A percentile compares a stretch with the other conserved stretches of the same genome.
phyloP scores from a whole-genome alignment of 225 moss, liverwort and hornwort species.

The Pseudisothecium myosuroides region DNA sequence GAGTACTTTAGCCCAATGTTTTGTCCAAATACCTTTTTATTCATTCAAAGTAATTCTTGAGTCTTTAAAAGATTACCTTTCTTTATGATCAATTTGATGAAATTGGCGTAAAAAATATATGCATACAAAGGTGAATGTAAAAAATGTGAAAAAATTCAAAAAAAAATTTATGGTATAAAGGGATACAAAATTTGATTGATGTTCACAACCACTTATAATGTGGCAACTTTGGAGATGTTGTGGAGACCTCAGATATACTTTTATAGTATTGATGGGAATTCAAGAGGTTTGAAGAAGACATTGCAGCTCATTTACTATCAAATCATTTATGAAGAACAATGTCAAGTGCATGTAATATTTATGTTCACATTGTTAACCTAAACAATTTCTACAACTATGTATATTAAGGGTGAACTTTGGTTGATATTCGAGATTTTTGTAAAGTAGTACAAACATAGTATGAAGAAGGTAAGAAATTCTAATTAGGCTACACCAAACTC shows the following conservation, averaged over 20 bases:
- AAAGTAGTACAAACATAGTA: not conserved
- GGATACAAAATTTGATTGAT: not conserved
- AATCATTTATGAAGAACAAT: accelerated
- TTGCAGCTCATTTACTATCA: accelerated
- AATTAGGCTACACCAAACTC: not conserved
- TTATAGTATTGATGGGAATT: not conserved
- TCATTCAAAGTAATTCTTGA: not conserved
- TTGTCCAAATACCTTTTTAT: not conserved
- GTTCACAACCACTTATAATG: not conserved
- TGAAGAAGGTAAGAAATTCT: not conserved
- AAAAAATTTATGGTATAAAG: not conserved
- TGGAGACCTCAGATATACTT: accelerated
- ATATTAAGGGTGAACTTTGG: not conserved
- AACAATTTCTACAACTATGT: not conserved
- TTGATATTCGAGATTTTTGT: not conserved
- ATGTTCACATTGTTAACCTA: not conserved
- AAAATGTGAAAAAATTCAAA: not conserved
- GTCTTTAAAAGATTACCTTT: not conserved
- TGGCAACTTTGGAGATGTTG: not conserved
- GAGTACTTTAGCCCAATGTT: not conserved
- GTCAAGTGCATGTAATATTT: accelerated
- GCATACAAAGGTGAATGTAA: accelerated
- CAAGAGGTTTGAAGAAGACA: not conserved
- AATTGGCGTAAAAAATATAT: not conserved
- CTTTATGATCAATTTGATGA: not conserved